These are phyloP conservation scores for Leishmania tropica DNA, from an alignment of 208 protist species.

Conservation along the genomic window DNA sequence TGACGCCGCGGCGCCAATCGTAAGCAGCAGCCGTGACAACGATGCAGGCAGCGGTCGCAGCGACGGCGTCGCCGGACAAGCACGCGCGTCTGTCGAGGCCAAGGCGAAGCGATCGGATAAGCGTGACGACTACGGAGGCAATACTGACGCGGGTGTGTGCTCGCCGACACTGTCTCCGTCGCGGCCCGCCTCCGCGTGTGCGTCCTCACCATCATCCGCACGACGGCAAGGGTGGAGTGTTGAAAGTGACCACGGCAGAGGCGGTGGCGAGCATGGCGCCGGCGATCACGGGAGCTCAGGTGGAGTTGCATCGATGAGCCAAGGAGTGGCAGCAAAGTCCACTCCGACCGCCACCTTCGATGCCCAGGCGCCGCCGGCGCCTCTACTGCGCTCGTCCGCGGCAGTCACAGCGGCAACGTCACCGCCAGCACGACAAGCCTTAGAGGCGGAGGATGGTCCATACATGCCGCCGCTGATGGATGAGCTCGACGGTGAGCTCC, in stretches of 20 bases:
- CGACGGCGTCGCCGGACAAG: neutral
- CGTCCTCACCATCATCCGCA: neutral
- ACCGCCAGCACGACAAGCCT: neutral
- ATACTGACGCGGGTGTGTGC: neutral
- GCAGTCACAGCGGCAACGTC: neutral
- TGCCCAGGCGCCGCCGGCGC: neutral
- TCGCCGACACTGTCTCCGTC: neutral
- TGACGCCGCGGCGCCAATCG: no score
- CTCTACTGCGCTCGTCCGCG: neutral
- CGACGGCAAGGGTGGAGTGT: neutral
- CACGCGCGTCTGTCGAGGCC: neutral
- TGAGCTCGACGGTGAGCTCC: conserved; percentile 47
- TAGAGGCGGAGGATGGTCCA: neutral
- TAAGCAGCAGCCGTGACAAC: neutral
- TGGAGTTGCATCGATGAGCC: neutral
- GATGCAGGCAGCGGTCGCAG: neutral
- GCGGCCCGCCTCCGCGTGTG: neutral
- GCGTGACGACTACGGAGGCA: neutral
- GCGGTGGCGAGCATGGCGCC: neutral
- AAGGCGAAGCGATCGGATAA: neutral
- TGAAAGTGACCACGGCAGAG: neutral
- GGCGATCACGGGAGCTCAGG: neutral
- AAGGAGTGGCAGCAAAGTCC: neutral
- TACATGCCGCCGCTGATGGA: conserved; percentile 31
- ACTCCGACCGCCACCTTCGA: neutral